Conservation (phyloP, 495 filamentous ascomycete genomes). For the Penicillium paxilli region DNA sequence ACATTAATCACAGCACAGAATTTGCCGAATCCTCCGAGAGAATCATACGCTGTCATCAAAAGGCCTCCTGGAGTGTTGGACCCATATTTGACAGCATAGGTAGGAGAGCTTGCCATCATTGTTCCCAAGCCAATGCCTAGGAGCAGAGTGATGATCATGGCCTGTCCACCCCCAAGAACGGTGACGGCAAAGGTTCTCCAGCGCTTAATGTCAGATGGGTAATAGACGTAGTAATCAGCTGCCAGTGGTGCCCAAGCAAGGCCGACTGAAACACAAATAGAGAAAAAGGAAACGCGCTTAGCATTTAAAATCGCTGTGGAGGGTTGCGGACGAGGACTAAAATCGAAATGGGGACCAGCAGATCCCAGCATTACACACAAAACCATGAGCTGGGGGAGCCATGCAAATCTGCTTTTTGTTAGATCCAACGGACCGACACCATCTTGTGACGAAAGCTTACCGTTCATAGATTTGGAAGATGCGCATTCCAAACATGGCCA, state of each 20-base stretch:
- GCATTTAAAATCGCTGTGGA: conserved; percentile 46
- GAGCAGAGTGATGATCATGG: conserved; percentile 59
- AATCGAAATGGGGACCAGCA: conserved; percentile 66
- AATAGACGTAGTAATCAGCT: conserved; percentile 60
- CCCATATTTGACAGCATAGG: conserved; percentile 56
- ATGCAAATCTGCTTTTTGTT: conserved; percentile 53
- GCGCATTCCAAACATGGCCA: conserved; percentile 73
- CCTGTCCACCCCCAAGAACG: conserved; percentile 45
- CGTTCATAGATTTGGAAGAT: conserved; percentile 72
- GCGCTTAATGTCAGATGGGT: conserved; percentile 48
- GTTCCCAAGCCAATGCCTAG: conserved; percentile 73
- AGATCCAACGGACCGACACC: neutral
- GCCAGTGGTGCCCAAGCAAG: conserved; percentile 54
- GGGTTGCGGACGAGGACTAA: conserved; percentile 38
- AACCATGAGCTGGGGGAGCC: conserved; percentile 66
- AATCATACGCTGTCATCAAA: conserved; percentile 61
- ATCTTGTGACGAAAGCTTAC: conserved; percentile 5
- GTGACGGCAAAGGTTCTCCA: conserved; percentile 50
- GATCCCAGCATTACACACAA: conserved; percentile 67
- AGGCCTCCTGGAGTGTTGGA: conserved; percentile 64
- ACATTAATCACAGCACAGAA: conserved; percentile 70
- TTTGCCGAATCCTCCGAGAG: conserved; percentile 65
- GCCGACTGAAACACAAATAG: conserved; percentile 55
- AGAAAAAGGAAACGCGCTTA: conserved; percentile 65
- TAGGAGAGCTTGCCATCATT: conserved; percentile 50